A percentile compares a stretch with the other conserved stretches of the same genome.
These are phyloP conservation scores for Pneumocystis carinii DNA, from an alignment of 1,139 yeast species.

Conservation along the genomic window DNA sequence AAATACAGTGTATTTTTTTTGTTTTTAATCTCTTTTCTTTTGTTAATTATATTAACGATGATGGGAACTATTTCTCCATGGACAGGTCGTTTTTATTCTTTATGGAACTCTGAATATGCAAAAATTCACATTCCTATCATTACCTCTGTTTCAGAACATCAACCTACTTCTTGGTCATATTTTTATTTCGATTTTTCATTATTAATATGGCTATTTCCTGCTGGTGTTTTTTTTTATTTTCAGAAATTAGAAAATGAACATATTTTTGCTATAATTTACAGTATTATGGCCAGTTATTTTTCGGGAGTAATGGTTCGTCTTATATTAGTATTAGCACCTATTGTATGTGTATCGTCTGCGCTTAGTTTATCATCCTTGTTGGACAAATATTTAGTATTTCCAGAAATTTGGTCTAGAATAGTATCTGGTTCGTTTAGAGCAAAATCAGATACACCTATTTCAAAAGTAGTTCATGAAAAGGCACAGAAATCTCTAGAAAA, in stretches of 20 bases:
- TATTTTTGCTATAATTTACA: slow-evolving; percentile 77
- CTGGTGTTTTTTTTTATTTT: slow-evolving; percentile 81
- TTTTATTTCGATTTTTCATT: slow-evolving; percentile 88
- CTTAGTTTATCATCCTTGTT: slow-evolving; percentile 72
- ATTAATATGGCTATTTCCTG: slow-evolving; percentile 97
- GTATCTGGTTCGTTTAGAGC: background rate
- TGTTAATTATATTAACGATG: slow-evolving; percentile 65
- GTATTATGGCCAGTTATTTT: slow-evolving; percentile 85
- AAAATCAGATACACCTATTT: slow-evolving; percentile 6
- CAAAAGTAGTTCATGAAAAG: slow-evolving; percentile 3
- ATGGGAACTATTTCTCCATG: slow-evolving; percentile 96
- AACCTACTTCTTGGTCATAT: slow-evolving; percentile 99
- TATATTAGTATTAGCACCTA: slow-evolving; percentile 92
- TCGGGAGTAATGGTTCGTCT: slow-evolving; percentile 99
- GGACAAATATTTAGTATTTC: slow-evolving; percentile 49
- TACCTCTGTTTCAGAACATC: slow-evolving; percentile 98
- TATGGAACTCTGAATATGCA: slow-evolving; percentile 97
- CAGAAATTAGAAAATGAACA: slow-evolving; percentile 85
- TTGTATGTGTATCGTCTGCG: slow-evolving; percentile 83
- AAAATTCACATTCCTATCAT: slow-evolving; percentile 96
- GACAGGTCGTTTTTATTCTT: slow-evolving; percentile 97
- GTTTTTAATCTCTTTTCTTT: slow-evolving; percentile 48
- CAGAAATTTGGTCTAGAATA: background rate
- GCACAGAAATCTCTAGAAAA: background rate
- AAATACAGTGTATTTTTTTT: slow-evolving; percentile 39